Conservation (phyloP, 805 yeast genomes). For the Metahyphopichia silvanorum region DNA sequence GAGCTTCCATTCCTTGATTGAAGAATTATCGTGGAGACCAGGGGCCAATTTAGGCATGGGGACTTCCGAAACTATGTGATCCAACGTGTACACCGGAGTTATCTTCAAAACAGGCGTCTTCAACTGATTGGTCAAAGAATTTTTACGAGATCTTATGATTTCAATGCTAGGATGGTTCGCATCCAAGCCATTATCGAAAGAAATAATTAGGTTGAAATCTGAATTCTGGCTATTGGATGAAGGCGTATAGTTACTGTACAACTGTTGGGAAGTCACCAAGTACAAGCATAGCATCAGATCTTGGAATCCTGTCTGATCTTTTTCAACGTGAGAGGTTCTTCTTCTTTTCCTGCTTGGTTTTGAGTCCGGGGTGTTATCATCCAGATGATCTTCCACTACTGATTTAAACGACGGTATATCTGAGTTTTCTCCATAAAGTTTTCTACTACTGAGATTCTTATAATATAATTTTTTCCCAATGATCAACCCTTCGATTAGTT, state of each 20-base stretch:
- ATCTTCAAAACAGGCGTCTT: constrained; percentile 36
- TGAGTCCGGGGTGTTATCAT: not conserved
- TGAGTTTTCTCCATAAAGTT: constrained; percentile 45
- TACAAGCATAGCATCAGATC: constrained; percentile 15
- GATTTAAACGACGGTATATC: constrained; percentile 8
- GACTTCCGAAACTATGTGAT: constrained; percentile 20
- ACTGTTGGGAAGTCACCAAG: constrained; percentile 28
- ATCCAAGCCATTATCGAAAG: constrained; percentile 35
- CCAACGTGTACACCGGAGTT: constrained; percentile 29
- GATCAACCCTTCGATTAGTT: constrained; percentile 72
- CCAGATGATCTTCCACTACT: not conserved
- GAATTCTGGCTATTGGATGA: constrained; percentile 13
- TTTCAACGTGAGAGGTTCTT: constrained; percentile 12
- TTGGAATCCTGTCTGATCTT: constrained; percentile 8
- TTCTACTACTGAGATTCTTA: constrained; percentile 64
- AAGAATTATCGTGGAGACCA: constrained; percentile 7
- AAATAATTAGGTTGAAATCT: constrained; percentile 27
- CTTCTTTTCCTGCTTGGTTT: constrained; percentile 2
- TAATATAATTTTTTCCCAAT: constrained; percentile 70
- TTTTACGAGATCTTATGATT: constrained; percentile 19
- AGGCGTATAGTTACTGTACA: constrained; percentile 29
- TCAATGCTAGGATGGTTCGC: constrained; percentile 33
- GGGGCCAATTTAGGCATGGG: constrained; percentile 18
- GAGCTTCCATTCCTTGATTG: constrained; percentile 29
- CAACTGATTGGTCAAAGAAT: constrained; percentile 1